A percentile compares a stretch with the other conserved stretches of the same genome.
phyloP scores from a whole-genome alignment of 805 yeast genomes.

The Komagataella pastoris region DNA sequence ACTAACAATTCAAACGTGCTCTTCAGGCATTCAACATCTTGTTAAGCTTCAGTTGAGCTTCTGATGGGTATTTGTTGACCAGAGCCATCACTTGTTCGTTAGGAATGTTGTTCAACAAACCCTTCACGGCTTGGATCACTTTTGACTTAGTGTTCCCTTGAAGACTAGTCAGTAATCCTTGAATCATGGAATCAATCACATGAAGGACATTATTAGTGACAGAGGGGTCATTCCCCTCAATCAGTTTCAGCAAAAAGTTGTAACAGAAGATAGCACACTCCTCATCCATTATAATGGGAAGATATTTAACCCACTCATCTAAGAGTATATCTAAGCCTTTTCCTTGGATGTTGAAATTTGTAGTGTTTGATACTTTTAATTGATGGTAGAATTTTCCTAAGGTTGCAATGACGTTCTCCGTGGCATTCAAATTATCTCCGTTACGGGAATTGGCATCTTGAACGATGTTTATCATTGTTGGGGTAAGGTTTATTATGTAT shows the following conservation, averaged over 20 bases:
- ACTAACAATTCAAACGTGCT: background rate
- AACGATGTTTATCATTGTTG: constrained; percentile 59
- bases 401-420: constrained; percentile 75
- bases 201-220: constrained; percentile 42
- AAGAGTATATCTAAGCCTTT: constrained; percentile 43
- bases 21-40: background rate
- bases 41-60: constrained; percentile 38
- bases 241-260: constrained; percentile 58
- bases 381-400: constrained; percentile 72
- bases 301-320: constrained; percentile 64
- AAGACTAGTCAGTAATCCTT: constrained; percentile 58
- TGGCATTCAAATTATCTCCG: constrained; percentile 77
- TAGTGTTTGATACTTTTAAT: constrained; percentile 41
- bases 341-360: background rate
- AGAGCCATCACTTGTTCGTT: constrained; percentile 55
- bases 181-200: constrained; percentile 56
- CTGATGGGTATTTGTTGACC: constrained; percentile 48
- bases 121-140: constrained; percentile 49
- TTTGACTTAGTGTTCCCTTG: constrained; percentile 60
- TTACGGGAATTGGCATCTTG: constrained; percentile 69
- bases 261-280: constrained; percentile 84
- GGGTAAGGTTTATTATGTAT: constrained; percentile 56
- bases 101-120: constrained; percentile 50
- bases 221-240: constrained; percentile 51
- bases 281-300: constrained; percentile 75